These are phyloP conservation scores for Theileria parva DNA, from an alignment of 169 alveolate genomes.

Conservation along the genomic window DNA sequence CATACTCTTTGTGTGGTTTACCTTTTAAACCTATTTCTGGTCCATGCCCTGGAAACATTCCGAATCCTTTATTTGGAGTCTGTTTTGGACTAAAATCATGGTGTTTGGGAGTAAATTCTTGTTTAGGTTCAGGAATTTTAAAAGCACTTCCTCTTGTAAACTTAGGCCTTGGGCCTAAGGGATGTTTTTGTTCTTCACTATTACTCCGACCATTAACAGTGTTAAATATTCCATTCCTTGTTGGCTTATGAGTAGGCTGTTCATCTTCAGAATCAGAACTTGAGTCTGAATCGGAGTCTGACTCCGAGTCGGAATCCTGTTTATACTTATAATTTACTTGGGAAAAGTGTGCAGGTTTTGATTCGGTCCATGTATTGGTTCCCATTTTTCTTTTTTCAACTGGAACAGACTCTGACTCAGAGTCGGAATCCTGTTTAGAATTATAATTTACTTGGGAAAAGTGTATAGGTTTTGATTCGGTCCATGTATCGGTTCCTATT, in stretches of 20 bases:
- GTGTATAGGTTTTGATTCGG: too few relatives aligned
- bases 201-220: background rate
- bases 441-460: too few relatives aligned
- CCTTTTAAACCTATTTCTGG: background rate
- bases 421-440: background rate
- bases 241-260: background rate
- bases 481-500: background rate
- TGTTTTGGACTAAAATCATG: background rate
- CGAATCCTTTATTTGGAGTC: background rate
- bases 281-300: background rate
- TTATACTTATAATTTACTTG: too few relatives aligned
- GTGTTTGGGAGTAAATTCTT: background rate
- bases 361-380: background rate
- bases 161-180: background rate
- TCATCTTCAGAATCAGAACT: background rate
- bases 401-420: too few relatives aligned
- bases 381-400: background rate
- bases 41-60: background rate
- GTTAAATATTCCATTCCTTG: background rate
- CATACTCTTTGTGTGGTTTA: background rate
- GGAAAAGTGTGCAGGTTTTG: too few relatives aligned
- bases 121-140: background rate
- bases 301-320: background rate
- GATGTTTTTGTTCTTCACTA: background rate
- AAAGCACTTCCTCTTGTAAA: slow-evolving; percentile 4